These are phyloP conservation scores for Termitomyces sp. DNA, from an alignment of 768 basidiomycete species.

Conservation along the genomic window DNA sequence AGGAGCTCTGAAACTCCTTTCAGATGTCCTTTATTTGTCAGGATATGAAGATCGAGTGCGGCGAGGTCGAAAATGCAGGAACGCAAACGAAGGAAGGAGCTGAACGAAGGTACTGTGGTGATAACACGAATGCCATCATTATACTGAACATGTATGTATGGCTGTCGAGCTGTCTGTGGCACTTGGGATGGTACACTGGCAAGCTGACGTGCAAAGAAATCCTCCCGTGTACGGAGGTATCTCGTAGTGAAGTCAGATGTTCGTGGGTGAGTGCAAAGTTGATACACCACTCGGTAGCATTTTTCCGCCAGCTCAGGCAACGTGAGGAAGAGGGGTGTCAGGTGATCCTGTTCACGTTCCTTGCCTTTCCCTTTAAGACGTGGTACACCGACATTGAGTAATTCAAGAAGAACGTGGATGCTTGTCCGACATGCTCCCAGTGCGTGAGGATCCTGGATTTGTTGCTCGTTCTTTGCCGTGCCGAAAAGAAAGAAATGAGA, in stretches of 20 bases:
- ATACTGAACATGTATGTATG: conserved; percentile 62
- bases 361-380: conserved; percentile 43
- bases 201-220: conserved; percentile 89
- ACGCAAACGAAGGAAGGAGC: conserved; percentile 77
- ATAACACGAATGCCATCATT: conserved; percentile 65
- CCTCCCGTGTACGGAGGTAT: conserved; percentile 82
- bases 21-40: conserved; percentile 73
- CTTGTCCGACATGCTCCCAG: conserved; percentile 67
- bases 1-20: conserved; percentile 74
- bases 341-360: conserved; percentile 26
- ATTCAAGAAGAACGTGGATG: conserved; percentile 76
- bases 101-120: conserved; percentile 65
- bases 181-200: conserved; percentile 65
- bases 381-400: conserved; percentile 72
- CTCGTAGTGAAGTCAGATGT: conserved; percentile 81
- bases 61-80: conserved; percentile 83
- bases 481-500: conserved; percentile 88
- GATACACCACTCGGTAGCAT: conserved; percentile 77
- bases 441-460: conserved; percentile 77
- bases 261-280: conserved; percentile 82
- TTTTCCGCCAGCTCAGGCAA: conserved; percentile 83
- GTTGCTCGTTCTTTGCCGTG: conserved; percentile 49
- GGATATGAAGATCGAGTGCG: conserved; percentile 84
- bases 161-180: conserved; percentile 45
- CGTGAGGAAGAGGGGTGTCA: conserved; percentile 54